A percentile compares a stretch with the other conserved stretches of the same genome.
These are phyloP conservation scores for Kalmusia sp. DNA, from an alignment of 2,329 filamentous ascomycete genomes.

Conservation along the genomic window DNA sequence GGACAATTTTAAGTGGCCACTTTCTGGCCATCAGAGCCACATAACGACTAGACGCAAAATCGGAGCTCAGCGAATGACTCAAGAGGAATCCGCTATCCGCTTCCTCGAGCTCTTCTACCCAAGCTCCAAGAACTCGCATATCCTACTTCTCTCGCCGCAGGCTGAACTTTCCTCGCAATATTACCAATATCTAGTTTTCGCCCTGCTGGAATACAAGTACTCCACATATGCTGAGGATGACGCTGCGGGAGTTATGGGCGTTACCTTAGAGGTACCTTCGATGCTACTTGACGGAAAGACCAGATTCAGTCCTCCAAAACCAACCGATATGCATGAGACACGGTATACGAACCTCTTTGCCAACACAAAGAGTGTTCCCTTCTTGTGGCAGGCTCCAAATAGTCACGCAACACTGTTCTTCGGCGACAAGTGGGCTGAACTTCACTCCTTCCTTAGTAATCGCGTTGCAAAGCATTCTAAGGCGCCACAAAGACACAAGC, in stretches of 20 bases:
- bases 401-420: constrained; percentile 84
- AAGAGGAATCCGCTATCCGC: constrained; percentile 75
- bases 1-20: constrained; percentile 71
- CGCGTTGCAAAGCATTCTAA: constrained; percentile 55
- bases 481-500: constrained; percentile 27
- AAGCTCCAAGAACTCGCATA: constrained; percentile 68
- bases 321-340: constrained; percentile 45
- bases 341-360: constrained; percentile 34
- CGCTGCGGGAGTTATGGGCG: constrained; percentile 69
- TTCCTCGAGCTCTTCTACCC: constrained; percentile 93
- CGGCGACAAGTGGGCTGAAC: constrained; percentile 84
- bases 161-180: constrained; percentile 81
- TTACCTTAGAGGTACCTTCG: constrained; percentile 79
- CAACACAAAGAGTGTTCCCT: constrained; percentile 59
- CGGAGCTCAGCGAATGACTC: constrained; percentile 62
- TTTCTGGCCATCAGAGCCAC: constrained; percentile 53
- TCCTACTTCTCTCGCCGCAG: constrained; percentile 85
- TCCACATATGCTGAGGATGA: constrained; percentile 60
- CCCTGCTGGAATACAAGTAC: constrained; percentile 78
- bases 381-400: constrained; percentile 85
- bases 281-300: constrained; percentile 67
- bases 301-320: constrained; percentile 58
- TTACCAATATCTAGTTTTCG: constrained; percentile 85
- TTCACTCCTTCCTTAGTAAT: constrained; percentile 79
- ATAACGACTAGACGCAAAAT: constrained; percentile 80